These are phyloP conservation scores for Scalesia atractyloides DNA, from an alignment of 129 eudicot species.

Conservation along the genomic window DNA sequence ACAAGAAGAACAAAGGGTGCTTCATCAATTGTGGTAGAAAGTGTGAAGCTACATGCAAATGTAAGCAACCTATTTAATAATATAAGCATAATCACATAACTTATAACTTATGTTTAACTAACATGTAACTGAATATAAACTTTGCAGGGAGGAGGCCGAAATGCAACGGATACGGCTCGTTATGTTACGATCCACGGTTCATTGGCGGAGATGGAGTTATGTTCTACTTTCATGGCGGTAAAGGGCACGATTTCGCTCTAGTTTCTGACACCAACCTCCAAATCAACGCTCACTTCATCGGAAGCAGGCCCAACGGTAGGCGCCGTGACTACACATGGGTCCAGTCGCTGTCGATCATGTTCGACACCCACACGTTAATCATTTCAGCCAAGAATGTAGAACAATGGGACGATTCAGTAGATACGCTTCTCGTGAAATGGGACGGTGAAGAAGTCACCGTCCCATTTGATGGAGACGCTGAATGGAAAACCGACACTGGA, in stretches of 20 bases:
- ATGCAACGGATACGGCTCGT: constrained; percentile 51
- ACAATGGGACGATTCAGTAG: constrained; percentile 50
- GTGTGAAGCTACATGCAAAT: constrained; percentile 74
- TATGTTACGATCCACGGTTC: constrained; percentile 72
- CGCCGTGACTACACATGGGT: constrained; percentile 75
- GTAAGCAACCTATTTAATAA: constrained; percentile 32
- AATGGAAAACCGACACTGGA: constrained; percentile 43
- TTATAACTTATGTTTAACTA: not conserved
- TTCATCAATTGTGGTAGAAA: constrained; percentile 56
- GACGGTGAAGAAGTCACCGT: constrained; percentile 34
- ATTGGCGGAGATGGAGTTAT: constrained; percentile 69
- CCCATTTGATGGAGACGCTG: constrained; percentile 50
- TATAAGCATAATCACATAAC: not conserved
- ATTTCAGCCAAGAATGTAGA: constrained; percentile 46
- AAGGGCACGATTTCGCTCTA: constrained; percentile 52
- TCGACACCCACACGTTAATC: constrained; percentile 48
- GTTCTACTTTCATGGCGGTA: constrained; percentile 75
- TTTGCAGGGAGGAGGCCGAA: constrained; percentile 55
- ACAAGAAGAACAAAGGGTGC: constrained; percentile 66
- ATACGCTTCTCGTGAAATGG: constrained; percentile 49
- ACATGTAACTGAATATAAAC: not conserved
- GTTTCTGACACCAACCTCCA: constrained; percentile 64
- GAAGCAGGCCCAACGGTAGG: constrained; percentile 58
- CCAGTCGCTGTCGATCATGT: constrained; percentile 57
- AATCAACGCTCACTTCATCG: constrained; percentile 65